Conservation (phyloP, 768 basidiomycete species). For the Mycena vulgaris region DNA sequence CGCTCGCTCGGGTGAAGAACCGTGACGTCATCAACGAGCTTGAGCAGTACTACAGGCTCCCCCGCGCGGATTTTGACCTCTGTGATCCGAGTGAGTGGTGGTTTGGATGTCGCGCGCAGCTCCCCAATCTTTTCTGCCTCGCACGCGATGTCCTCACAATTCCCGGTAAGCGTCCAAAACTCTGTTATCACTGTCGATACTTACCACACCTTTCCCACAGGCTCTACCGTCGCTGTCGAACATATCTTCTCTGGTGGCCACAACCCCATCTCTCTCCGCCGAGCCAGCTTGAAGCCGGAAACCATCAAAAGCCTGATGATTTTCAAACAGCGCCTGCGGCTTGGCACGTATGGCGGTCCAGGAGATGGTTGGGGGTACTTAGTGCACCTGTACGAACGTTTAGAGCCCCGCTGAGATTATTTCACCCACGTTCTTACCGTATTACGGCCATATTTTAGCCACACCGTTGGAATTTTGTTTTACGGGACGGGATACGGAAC, state of each 20-base stretch:
- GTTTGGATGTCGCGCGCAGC: neutral
- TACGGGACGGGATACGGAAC: too few relatives aligned
- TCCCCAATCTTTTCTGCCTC: too few relatives aligned
- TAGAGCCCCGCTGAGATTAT: too few relatives aligned
- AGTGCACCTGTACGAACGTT: too few relatives aligned
- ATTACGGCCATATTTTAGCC: too few relatives aligned
- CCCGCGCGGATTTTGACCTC: neutral
- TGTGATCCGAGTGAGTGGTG: constrained; percentile 1
- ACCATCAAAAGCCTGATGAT: constrained; percentile 2
- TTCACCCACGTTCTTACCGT: too few relatives aligned
- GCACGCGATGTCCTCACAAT: neutral
- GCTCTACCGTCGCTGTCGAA: constrained; percentile 4
- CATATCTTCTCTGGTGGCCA: neutral
- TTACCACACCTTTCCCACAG: neutral
- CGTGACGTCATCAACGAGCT: neutral
- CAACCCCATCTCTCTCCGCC: neutral
- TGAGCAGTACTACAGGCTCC: too few relatives aligned
- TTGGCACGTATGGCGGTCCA: too few relatives aligned
- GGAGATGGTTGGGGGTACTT: too few relatives aligned
- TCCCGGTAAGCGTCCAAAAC: neutral
- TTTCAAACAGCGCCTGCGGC: neutral
- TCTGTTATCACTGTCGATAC: neutral
- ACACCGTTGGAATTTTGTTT: too few relatives aligned
- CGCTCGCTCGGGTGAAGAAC: neutral
- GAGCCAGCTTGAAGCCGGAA: neutral